Conservation (phyloP, 768 basidiomycete species). For the Termitomyces sp. region DNA sequence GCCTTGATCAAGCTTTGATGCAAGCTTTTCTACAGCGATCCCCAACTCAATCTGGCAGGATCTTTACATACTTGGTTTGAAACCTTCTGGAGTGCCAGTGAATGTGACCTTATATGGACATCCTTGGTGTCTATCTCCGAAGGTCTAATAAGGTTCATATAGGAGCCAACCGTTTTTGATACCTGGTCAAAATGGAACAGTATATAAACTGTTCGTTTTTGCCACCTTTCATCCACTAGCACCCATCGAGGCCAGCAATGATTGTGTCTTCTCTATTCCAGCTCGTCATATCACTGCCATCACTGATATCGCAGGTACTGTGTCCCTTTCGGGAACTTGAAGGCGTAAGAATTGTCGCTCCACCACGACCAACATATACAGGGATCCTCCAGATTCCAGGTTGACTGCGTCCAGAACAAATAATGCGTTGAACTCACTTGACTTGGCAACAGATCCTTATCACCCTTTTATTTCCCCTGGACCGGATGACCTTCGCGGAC, state of each 20-base stretch:
- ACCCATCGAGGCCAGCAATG: background rate
- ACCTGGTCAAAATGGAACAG: background rate
- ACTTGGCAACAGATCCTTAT: background rate
- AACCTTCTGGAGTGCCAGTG: background rate
- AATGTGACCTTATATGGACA: background rate
- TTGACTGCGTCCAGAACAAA: background rate
- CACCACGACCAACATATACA: constrained; percentile 1
- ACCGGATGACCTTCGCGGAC: constrained; percentile 8
- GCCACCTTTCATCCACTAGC: background rate
- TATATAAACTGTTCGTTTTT: background rate
- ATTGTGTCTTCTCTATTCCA: background rate
- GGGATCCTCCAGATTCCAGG: constrained; percentile 10
- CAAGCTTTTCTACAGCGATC: no score
- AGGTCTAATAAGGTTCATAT: background rate
- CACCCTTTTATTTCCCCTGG: constrained; percentile 6
- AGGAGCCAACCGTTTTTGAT: background rate
- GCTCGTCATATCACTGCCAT: constrained; percentile 1
- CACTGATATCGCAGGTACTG: background rate
- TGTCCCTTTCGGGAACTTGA: background rate
- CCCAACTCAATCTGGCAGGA: background rate
- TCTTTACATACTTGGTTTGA: background rate
- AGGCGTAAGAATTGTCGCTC: constrained; percentile 8
- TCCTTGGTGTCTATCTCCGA: background rate
- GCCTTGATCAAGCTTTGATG: background rate
- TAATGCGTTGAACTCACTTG: background rate